Percentiles rank a stretch among this genome's conserved stretches.
These are phyloP conservation scores for Boletus semigastroideus DNA, from an alignment of 1,284 basidiomycete species.

Conservation along the genomic window DNA sequence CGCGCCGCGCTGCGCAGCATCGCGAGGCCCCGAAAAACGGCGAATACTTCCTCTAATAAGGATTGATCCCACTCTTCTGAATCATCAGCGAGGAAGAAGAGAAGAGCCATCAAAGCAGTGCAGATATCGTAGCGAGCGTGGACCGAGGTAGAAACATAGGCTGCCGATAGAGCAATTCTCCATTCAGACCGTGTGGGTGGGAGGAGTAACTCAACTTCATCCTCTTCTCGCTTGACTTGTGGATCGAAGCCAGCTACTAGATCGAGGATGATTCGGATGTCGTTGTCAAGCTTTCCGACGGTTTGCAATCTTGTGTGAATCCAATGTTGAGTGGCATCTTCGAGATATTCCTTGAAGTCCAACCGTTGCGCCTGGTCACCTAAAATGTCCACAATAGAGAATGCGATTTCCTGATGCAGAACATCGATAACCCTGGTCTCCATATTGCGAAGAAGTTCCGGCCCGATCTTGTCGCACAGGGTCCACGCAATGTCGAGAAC, in stretches of 20 bases:
- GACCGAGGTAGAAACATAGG: conserved; percentile 60
- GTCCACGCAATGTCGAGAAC: conserved; percentile 61
- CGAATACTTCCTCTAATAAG: conserved; percentile 70
- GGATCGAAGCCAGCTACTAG: conserved; percentile 68
- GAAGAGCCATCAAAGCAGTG: conserved; percentile 59
- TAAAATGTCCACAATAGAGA: conserved; percentile 72
- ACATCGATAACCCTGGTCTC: conserved; percentile 62
- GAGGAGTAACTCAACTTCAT: conserved; percentile 57
- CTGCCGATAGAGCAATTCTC: conserved; percentile 57
- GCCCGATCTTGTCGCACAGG: conserved; percentile 55
- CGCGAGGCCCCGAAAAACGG: conserved; percentile 71
- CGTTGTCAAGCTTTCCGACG: conserved; percentile 54
- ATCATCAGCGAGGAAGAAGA: conserved; percentile 70
- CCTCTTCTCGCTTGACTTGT: conserved; percentile 71
- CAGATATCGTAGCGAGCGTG: conserved; percentile 73
- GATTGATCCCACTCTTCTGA: conserved; percentile 61
- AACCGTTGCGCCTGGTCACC: conserved; percentile 57
- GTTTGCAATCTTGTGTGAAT: conserved; percentile 56
- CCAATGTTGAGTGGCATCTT: conserved; percentile 60
- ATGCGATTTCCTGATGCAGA: conserved; percentile 71
- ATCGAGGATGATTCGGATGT: conserved; percentile 58
- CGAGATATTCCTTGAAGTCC: conserved; percentile 53
- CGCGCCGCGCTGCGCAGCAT: conserved; percentile 60
- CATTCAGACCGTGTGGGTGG: conserved; percentile 57
- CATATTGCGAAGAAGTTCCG: conserved; percentile 51